Conservation (phyloP, 1,139 yeast species). For the Trichomonascaceae sp. region DNA sequence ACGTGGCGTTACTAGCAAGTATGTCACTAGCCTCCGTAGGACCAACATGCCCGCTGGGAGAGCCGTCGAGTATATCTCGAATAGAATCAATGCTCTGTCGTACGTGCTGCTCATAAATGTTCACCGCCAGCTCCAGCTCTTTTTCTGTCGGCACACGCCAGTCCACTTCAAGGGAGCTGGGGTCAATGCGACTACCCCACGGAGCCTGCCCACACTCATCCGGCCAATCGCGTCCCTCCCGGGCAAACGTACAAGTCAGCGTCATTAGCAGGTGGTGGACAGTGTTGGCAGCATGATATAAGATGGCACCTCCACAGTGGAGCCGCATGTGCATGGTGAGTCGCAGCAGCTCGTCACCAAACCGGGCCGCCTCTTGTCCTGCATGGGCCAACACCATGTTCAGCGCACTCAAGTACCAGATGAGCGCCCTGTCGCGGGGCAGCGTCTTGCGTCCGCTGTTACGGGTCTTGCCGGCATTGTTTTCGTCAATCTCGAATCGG, state of each 20-base stretch:
- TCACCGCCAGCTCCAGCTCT: conserved; percentile 51
- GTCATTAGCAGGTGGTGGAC: conserved; percentile 58
- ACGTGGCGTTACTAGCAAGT: conserved; percentile 42
- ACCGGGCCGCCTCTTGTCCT: conserved; percentile 35
- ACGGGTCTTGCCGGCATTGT: conserved; percentile 72
- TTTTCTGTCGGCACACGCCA: conserved; percentile 63
- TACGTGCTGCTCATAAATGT: conserved; percentile 42
- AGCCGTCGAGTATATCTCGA: conserved; percentile 1
- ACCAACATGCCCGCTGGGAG: conserved; percentile 5
- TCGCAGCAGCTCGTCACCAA: conserved; percentile 35
- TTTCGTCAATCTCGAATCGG: conserved; percentile 58
- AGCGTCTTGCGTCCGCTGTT: conserved; percentile 48
- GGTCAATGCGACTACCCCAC: conserved; percentile 24
- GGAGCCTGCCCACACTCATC: conserved; percentile 8
- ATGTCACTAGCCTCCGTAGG: conserved; percentile 20
- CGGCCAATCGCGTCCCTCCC: conserved; percentile 9
- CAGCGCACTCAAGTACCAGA: conserved; percentile 59
- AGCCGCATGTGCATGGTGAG: conserved; percentile 42
- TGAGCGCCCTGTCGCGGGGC: conserved; percentile 65
- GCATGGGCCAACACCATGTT: conserved; percentile 66
- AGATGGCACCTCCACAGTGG: conserved; percentile 52
- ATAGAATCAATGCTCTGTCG: conserved; percentile 30
- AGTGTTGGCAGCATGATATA: conserved; percentile 33
- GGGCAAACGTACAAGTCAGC: conserved; percentile 33
- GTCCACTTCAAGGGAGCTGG: conserved; percentile 35